Conservation (phyloP, 495 filamentous ascomycete genomes). For the Xylaria longipes region DNA sequence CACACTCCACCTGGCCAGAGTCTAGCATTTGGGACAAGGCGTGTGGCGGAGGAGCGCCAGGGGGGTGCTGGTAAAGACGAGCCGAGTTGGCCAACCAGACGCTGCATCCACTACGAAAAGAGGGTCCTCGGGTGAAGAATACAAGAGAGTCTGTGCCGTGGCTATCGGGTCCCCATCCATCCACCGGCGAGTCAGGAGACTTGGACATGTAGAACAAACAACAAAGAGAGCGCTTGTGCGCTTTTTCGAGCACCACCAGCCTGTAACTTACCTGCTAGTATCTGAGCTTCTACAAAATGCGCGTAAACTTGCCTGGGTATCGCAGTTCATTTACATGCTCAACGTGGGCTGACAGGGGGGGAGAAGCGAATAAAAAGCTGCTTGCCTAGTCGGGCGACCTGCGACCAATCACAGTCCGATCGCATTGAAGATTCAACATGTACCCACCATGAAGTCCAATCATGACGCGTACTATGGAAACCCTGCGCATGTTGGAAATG, state of each 20-base stretch:
- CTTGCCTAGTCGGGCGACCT: slow-evolving; percentile 21
- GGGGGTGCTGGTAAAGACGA: slow-evolving; percentile 6
- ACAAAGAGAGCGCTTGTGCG: background rate
- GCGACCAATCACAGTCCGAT: slow-evolving; percentile 39
- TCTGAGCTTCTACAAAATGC: background rate
- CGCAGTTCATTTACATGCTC: slow-evolving; percentile 2
- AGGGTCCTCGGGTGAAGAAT: slow-evolving; percentile 14
- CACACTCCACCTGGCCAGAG: slow-evolving; percentile 21
- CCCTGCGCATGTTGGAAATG: slow-evolving; percentile 38
- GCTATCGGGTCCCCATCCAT: background rate
- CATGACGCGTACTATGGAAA: slow-evolving; percentile 39
- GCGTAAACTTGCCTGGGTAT: slow-evolving; percentile 11
- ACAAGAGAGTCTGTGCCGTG: background rate
- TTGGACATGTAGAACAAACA: background rate
- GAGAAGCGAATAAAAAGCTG: slow-evolving; percentile 22
- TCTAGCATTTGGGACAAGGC: slow-evolving; percentile 23
- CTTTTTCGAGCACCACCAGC: background rate
- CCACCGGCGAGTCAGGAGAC: slow-evolving; percentile 17
- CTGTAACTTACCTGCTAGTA: background rate
- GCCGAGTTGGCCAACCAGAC: slow-evolving; percentile 13
- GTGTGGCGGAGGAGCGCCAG: background rate
- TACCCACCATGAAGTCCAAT: slow-evolving; percentile 33
- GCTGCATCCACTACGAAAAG: background rate
- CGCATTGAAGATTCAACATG: slow-evolving; percentile 35
- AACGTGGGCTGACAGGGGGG: background rate